Conservation (phyloP, 805 yeast species). For the Hanseniaspora opuntiae region DNA sequence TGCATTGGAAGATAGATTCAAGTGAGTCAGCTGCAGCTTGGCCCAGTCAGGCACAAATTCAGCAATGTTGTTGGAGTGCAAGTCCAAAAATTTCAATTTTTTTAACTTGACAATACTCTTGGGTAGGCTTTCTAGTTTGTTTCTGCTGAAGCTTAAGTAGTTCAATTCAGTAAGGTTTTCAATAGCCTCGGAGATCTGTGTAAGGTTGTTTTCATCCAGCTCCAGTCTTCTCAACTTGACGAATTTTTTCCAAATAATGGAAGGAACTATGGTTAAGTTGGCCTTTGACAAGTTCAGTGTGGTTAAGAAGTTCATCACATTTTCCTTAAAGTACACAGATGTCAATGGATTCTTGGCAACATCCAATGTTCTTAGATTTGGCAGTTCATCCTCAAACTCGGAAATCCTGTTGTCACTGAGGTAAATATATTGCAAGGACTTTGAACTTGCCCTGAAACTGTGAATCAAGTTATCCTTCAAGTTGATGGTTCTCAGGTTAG, state of each 20-base stretch:
- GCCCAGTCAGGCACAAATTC: constrained; percentile 54
- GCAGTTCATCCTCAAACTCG: constrained; percentile 48
- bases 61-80: constrained; percentile 74
- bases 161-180: constrained; percentile 45
- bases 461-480: constrained; percentile 53
- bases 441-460: constrained; percentile 31
- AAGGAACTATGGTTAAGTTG: constrained; percentile 60
- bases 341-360: constrained; percentile 79
- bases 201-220: constrained; percentile 71
- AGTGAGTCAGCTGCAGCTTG: constrained; percentile 42
- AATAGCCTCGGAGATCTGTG: constrained; percentile 58
- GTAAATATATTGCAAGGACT: constrained; percentile 55
- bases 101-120: constrained; percentile 45
- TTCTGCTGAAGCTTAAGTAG: constrained; percentile 56
- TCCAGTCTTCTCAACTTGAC: constrained; percentile 58
- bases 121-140: constrained; percentile 64
- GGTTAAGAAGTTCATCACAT: constrained; percentile 43
- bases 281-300: constrained; percentile 70
- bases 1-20: constrained; percentile 65
- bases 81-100: constrained; percentile 52
- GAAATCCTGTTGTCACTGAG: constrained; percentile 67
- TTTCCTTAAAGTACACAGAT: constrained; percentile 33
- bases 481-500: constrained; percentile 56
- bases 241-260: constrained; percentile 45
- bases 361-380: constrained; percentile 52